Evolutionary conservation across 768 basidiomycete species (phyloP).

Genomic region (Calocera cornea): DNA sequence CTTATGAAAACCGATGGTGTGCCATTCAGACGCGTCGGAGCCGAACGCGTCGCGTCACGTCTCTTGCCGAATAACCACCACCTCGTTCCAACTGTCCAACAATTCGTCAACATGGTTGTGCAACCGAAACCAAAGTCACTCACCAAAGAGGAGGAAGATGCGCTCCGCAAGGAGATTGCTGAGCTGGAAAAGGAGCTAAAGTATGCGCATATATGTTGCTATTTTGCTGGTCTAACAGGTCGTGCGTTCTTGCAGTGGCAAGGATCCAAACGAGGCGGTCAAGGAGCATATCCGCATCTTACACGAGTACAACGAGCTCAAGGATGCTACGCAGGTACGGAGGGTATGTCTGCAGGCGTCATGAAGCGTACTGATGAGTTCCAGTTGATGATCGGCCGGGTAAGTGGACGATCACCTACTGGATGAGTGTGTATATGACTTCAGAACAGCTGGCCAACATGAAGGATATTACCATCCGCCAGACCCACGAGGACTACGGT

Average conservation of each 20-base stretch:
- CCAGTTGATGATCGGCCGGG: slow-evolving; percentile 68
- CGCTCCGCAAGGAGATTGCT: neutral
- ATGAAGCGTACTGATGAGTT: neutral
- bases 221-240: neutral
- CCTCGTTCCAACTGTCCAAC: too few species aligned
- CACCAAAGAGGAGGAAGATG: neutral
- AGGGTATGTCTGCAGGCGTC: neutral
- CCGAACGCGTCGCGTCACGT: neutral
- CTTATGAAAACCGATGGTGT: neutral
- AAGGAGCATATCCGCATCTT: slow-evolving; percentile 56
- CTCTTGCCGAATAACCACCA: neutral
- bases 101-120: too few species aligned
- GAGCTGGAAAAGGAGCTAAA: neutral
- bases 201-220: neutral
- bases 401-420: slow-evolving; percentile 21
- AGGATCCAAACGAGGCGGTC: slow-evolving; percentile 45
- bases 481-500: slow-evolving; percentile 60
- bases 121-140: neutral
- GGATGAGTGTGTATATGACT: slow-evolving; percentile 11
- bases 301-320: slow-evolving; percentile 68
- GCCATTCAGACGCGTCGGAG: neutral
- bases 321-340: slow-evolving; percentile 66
- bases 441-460: slow-evolving; percentile 49
- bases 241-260: slow-evolving; percentile 14
- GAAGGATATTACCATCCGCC: slow-evolving; percentile 53